A percentile compares a stretch with the other conserved stretches of the same genome.
These are phyloP conservation scores for Exobasidium rhododendri DNA, from an alignment of 1,284 basidiomycete species.

Conservation along the genomic window DNA sequence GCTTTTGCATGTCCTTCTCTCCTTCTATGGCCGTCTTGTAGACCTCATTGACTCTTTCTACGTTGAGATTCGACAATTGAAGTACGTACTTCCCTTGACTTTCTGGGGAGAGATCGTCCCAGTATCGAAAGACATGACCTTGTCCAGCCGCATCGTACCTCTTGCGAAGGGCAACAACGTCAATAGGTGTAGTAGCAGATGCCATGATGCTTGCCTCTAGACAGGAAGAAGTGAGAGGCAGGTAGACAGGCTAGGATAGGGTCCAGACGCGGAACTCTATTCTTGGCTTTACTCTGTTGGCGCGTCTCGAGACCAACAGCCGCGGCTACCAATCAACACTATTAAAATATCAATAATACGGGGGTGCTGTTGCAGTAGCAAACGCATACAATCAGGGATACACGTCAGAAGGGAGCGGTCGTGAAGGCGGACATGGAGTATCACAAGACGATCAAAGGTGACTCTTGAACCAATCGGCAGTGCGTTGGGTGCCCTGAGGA, in stretches of 20 bases:
- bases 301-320: too few relatives aligned
- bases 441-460: slow-evolving; percentile 4
- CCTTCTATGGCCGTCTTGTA: slow-evolving; percentile 69
- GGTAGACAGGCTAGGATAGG: too few relatives aligned
- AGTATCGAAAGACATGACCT: slow-evolving; percentile 84
- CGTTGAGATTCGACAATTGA: slow-evolving; percentile 80
- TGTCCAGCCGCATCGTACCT: slow-evolving; percentile 69
- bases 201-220: slow-evolving; percentile 6
- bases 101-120: slow-evolving; percentile 66
- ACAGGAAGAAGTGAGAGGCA: too few relatives aligned
- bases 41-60: slow-evolving; percentile 84
- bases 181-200: background rate
- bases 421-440: too few relatives aligned
- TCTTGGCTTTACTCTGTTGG: too few relatives aligned
- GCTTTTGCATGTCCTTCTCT: slow-evolving; percentile 25
- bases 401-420: too few relatives aligned
- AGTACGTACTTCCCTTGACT: slow-evolving; percentile 67
- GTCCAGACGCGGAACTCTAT: too few relatives aligned
- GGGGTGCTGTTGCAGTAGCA: too few relatives aligned
- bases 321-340: too few relatives aligned
- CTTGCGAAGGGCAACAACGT: slow-evolving; percentile 8
- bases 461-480: slow-evolving; percentile 15
- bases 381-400: too few relatives aligned
- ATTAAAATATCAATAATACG: too few relatives aligned
- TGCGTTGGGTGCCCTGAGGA: background rate